phyloP scores from a whole-genome alignment of 2,329 filamentous ascomycete genomes.

The Phaeophleospora eucalypticola region DNA sequence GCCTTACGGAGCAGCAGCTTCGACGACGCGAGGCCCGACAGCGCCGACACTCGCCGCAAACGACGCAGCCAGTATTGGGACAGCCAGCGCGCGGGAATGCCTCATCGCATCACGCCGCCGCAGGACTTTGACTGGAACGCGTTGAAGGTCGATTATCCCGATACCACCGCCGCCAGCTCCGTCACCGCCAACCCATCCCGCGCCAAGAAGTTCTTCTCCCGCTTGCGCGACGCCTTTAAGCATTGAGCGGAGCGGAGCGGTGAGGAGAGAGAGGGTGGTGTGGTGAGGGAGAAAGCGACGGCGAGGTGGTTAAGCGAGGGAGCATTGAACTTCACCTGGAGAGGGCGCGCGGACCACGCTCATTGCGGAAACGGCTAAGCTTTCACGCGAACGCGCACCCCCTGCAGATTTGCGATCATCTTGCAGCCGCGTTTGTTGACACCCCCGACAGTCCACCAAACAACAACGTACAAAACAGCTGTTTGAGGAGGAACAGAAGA shows the following conservation, averaged over 20 bases:
- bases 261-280: too few species aligned
- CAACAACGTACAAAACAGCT: background rate
- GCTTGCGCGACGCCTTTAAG: background rate
- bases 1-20: too few species aligned
- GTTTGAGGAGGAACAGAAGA: too few species aligned
- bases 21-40: background rate
- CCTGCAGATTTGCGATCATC: background rate
- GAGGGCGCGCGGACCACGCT: too few species aligned
- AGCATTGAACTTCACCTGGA: too few species aligned
- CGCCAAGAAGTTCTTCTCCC: background rate
- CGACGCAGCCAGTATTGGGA: background rate
- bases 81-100: background rate
- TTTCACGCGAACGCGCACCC: background rate
- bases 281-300: too few species aligned
- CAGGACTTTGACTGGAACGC: background rate
- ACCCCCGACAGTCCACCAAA: background rate
- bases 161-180: background rate
- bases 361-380: too few species aligned
- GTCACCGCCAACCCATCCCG: background rate
- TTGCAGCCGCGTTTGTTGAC: background rate
- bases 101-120: background rate
- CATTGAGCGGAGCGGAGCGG: too few species aligned
- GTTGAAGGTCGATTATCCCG: background rate
- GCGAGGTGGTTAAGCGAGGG: too few species aligned
- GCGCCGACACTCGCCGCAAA: background rate